Conservation (phyloP, 2,329 filamentous ascomycete species). For the Pseudonectria buxi region DNA sequence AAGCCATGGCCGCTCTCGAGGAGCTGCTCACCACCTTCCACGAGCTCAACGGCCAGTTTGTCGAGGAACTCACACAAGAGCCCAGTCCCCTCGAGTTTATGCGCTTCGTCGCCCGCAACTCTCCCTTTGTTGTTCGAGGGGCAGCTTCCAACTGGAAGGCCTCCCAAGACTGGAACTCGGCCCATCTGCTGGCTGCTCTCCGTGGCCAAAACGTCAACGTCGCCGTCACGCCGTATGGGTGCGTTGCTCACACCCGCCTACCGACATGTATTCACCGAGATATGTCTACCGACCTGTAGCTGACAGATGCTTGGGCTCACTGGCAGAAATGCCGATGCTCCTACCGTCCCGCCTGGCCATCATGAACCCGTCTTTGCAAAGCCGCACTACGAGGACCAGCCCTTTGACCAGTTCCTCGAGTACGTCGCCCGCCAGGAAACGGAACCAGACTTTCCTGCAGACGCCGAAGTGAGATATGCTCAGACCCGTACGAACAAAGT, state of each 20-base stretch:
- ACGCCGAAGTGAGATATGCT: constrained; percentile 57
- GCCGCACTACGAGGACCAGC: constrained; percentile 59
- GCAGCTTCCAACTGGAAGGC: constrained; percentile 60
- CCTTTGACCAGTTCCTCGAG: constrained; percentile 56
- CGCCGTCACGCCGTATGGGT: constrained; percentile 69
- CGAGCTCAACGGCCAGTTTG: constrained; percentile 56
- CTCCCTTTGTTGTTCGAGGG: constrained; percentile 64
- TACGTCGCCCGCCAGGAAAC: constrained; percentile 54
- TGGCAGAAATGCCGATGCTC: constrained; percentile 32
- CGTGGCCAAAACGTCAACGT: constrained; percentile 58
- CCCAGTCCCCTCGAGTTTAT: constrained; percentile 75
- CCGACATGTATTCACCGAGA: background rate
- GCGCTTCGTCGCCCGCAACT: constrained; percentile 66
- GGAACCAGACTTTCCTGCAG: constrained; percentile 21
- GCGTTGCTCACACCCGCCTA: constrained; percentile 17
- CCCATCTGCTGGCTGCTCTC: constrained; percentile 52
- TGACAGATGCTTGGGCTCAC: constrained; percentile 1
- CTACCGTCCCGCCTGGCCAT: constrained; percentile 21
- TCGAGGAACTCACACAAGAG: constrained; percentile 56
- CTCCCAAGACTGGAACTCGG: constrained; percentile 52
- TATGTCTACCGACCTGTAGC: background rate
- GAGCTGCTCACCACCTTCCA: constrained; percentile 63
- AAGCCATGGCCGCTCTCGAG: constrained; percentile 15
- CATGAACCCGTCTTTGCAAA: constrained; percentile 55
- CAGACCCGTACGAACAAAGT: constrained; percentile 56